Percentiles rank a stretch among this genome's conserved stretches.
Evolutionary conservation across 257 asterid species (phyloP).

Genomic region (Rauvolfia tetraphylla): DNA sequence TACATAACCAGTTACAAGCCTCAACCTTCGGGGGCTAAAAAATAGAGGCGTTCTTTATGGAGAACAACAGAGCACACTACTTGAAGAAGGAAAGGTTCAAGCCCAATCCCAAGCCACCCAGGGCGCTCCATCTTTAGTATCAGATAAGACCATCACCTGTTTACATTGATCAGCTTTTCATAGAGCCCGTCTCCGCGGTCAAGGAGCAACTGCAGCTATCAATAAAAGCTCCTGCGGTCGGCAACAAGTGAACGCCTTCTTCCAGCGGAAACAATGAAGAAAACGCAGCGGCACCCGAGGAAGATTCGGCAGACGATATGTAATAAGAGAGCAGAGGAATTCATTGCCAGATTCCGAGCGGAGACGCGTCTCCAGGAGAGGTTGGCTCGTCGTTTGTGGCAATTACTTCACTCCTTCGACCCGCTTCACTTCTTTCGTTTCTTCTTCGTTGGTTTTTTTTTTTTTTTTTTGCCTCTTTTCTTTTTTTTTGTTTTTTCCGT

Average conservation of each 20-base stretch:
- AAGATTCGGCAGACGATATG: slow-evolving; percentile 53
- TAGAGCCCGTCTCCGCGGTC: slow-evolving; percentile 29
- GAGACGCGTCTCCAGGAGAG: slow-evolving; percentile 55
- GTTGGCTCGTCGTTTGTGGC: slow-evolving; percentile 29
- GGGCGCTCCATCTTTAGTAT: slow-evolving; percentile 1
- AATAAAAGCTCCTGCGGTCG: slow-evolving; percentile 1
- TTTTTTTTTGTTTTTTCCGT: no score
- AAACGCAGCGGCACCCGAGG: not conserved
- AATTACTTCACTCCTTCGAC: not conserved
- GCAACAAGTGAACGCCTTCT: slow-evolving; percentile 13
- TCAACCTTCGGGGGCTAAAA: not conserved
- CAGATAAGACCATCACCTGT: slow-evolving; percentile 37
- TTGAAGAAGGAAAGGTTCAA: slow-evolving; percentile 29
- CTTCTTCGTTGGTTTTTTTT: not conserved
- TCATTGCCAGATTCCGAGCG: slow-evolving; percentile 58
- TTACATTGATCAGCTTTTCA: slow-evolving; percentile 56
- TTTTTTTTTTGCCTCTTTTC: not conserved
- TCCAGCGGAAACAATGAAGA: not conserved
- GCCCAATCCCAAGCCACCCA: slow-evolving; percentile 19
- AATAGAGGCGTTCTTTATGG: not conserved
- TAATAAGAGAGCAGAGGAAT: slow-evolving; percentile 78
- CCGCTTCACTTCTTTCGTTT: no score
- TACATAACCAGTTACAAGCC: not conserved
- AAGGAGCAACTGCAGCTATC: slow-evolving; percentile 13
- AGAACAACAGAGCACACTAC: not conserved